Evolutionary conservation across 495 filamentous ascomycete species (phyloP).

Genomic region (Hypoxylon subgilvum): DNA sequence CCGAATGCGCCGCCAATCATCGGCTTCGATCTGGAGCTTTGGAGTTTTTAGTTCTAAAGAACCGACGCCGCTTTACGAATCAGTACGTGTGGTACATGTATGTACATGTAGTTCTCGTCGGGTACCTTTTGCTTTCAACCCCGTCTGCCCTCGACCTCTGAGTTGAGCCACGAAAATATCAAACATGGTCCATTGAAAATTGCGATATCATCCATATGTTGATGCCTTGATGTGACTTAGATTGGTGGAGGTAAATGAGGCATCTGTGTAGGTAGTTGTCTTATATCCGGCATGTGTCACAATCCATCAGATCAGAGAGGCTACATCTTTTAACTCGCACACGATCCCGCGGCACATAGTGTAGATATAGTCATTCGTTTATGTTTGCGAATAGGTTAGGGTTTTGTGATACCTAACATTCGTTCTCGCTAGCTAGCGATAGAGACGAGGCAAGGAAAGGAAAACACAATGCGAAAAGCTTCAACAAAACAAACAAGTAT

Average conservation of each 20-base stretch:
- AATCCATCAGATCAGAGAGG: too few species aligned
- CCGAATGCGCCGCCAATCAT: constrained; percentile 34
- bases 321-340: too few species aligned
- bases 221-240: constrained; percentile 12
- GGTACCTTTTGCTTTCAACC: neutral
- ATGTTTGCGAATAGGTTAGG: constrained; percentile 35
- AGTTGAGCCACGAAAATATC: constrained; percentile 25
- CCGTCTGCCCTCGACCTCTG: constrained; percentile 6
- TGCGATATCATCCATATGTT: neutral
- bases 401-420: constrained; percentile 36
- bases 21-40: constrained; percentile 15
- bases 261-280: neutral
- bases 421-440: constrained; percentile 36
- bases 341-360: neutral
- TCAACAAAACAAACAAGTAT: constrained; percentile 34
- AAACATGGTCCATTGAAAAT: constrained; percentile 11
- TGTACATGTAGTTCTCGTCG: too few species aligned
- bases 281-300: too few species aligned
- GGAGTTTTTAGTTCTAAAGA: constrained; percentile 20
- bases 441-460: constrained; percentile 31
- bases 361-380: constrained; percentile 29
- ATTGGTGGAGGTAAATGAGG: neutral
- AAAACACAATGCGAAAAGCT: constrained; percentile 36
- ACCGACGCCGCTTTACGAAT: constrained; percentile 34
- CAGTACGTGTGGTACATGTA: too few species aligned